A percentile compares a stretch with the other conserved stretches of the same genome.
These are phyloP conservation scores for Quercus rubra DNA, from an alignment of 306 rosid species.

Conservation along the genomic window DNA sequence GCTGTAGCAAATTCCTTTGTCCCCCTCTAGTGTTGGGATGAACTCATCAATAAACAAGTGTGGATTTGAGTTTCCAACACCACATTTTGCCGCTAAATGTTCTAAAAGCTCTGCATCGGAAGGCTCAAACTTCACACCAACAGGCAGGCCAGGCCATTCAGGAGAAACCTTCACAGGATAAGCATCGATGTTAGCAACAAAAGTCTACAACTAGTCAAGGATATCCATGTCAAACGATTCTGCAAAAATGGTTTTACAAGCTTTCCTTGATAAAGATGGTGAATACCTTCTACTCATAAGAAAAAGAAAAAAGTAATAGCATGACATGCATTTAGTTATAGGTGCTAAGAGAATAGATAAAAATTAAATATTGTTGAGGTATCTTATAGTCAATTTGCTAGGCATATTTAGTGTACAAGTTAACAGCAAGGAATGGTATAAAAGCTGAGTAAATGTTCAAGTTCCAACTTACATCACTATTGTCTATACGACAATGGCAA, in stretches of 20 bases:
- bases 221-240: constrained; percentile 7
- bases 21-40: constrained; percentile 72
- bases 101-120: constrained; percentile 64
- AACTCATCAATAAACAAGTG: constrained; percentile 70
- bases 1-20: constrained; percentile 67
- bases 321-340: background rate
- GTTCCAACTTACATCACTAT: constrained; percentile 69
- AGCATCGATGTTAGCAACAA: constrained; percentile 9
- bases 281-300: background rate
- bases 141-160: constrained; percentile 93
- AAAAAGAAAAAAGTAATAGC: background rate
- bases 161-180: constrained; percentile 50
- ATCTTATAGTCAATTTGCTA: background rate
- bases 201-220: constrained; percentile 11
- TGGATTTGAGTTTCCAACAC: constrained; percentile 47
- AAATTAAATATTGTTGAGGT: background rate
- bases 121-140: constrained; percentile 93
- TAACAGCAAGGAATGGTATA: background rate
- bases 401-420: background rate
- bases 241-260: background rate
- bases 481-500: constrained; percentile 55
- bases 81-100: constrained; percentile 80
- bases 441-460: constrained; percentile 10
- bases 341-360: background rate
- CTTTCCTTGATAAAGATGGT: background rate